Percentiles rank a stretch among this genome's conserved stretches.
phyloP scores from a whole-genome alignment of 257 asterid species.

The Solanum gandarillasii region DNA sequence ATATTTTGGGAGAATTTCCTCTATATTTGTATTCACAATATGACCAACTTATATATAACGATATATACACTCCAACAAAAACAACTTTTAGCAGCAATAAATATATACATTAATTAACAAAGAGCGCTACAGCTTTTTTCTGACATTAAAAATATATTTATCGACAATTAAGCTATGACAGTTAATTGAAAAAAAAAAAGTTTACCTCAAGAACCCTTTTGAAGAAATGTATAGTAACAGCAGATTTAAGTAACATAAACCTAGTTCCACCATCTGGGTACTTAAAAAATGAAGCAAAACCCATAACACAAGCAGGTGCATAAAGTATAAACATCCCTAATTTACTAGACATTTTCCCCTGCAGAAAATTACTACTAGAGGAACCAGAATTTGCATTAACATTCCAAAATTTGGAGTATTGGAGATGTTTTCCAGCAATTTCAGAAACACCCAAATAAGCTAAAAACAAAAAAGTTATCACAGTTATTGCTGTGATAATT shows the following conservation, averaged over 20 bases:
- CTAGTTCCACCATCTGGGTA: slow-evolving; percentile 43
- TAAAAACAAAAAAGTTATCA: slow-evolving; percentile 16
- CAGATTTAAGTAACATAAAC: slow-evolving; percentile 46
- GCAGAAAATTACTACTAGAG: background rate
- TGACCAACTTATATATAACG: background rate
- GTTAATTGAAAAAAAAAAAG: background rate
- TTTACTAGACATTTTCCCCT: slow-evolving; percentile 17
- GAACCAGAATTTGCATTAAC: background rate
- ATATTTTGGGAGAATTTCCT: too few relatives aligned
- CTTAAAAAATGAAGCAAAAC: slow-evolving; percentile 27
- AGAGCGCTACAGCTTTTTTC: too few relatives aligned
- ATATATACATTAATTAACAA: too few relatives aligned
- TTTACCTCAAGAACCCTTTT: slow-evolving; percentile 74
- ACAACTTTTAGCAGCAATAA: too few relatives aligned
- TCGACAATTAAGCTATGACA: too few relatives aligned
- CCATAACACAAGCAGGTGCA: slow-evolving; percentile 34
- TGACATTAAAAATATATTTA: too few relatives aligned
- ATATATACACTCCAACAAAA: fast-evolving
- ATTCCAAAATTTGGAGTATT: slow-evolving; percentile 46
- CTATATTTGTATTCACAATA: background rate
- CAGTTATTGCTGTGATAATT: slow-evolving; percentile 23
- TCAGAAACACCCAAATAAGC: slow-evolving; percentile 40
- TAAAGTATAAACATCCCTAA: slow-evolving; percentile 40
- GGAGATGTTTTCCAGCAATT: slow-evolving; percentile 28
- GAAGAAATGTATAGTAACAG: slow-evolving; percentile 49